Base-by-base conservation (phyloP, 805 yeast genomes). In the Yamadazyma sp. region DNA sequence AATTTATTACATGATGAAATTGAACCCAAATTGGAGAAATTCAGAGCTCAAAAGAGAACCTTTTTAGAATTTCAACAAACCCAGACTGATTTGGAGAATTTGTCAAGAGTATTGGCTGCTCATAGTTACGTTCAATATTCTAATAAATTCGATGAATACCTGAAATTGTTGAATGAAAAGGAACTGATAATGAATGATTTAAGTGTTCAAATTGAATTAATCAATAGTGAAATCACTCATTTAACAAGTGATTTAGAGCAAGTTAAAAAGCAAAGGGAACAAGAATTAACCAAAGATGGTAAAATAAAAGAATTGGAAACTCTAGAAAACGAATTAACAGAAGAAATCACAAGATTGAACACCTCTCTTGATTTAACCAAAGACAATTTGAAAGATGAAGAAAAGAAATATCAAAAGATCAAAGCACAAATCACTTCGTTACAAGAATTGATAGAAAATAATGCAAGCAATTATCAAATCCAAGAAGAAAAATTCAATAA, bases 1-100 rank as follows among this genome's bases (percentile, higher is more conserved):
- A 70, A 74, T 20, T 60, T 89, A 28, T 65, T 91, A 37, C 65
- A 67, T 12, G 96, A 89, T 53, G 98, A 93, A 56, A 91, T 93
- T 41, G 95, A 86, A 53, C 98, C 98, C 4, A 87, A 88, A 53
- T 67, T 93, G 33, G 89, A 83, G 38, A 81, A 82, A 50, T 65
- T 89, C 32, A 73, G 94, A 42, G 73, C 73, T 36, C 96, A 91
- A 49, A 91, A 88, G 60, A 75, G 93, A 50, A 69, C 78, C 18
- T 89, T 83, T 50, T 58, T 88, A 23, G 97, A 91, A 52, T 89
- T 74, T 56, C 97, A 91, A 61, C 87, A 84, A 38, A 76, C 84
- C 8, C 93, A 85, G 48, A 69, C 85, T 5, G 88, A 86, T 48
- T 64, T 86, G 40, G 97, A 91, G 56, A 79, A 81, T 27, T 60